Percentiles rank a stretch among this genome's conserved stretches.
Conservation (phyloP, 1,284 basidiomycete genomes). For the Hymenochaete sp. region DNA sequence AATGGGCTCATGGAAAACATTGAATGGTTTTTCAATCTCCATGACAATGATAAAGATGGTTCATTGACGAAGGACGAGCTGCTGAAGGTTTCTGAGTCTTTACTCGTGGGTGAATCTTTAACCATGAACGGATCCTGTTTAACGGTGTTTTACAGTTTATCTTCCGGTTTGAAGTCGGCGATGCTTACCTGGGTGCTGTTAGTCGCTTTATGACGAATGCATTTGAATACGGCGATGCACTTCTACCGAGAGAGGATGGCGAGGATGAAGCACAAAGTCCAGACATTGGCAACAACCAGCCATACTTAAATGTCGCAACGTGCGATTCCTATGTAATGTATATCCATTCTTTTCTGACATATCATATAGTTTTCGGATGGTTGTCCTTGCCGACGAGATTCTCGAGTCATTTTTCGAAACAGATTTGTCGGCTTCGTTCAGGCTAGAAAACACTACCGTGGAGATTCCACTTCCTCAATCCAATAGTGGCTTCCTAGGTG, state of each 20-base stretch:
- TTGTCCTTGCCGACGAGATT: conserved; percentile 89
- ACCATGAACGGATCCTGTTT: neutral
- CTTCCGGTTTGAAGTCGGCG: conserved; percentile 95
- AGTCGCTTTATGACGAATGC: conserved; percentile 96
- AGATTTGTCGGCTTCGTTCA: conserved; percentile 82
- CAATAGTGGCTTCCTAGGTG: conserved; percentile 64
- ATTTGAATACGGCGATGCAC: conserved; percentile 90
- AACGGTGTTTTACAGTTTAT: conserved; percentile 62
- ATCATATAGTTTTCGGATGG: conserved; percentile 82
- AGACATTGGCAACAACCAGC: conserved; percentile 62
- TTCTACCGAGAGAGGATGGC: conserved; percentile 46
- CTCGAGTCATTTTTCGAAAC: conserved; percentile 92
- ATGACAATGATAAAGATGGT: conserved; percentile 94
- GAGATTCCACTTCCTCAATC: conserved; percentile 49
- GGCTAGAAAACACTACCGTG: conserved; percentile 63
- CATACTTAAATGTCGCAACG: conserved; percentile 82
- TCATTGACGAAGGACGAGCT: conserved; percentile 95
- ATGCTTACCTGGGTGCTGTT: conserved; percentile 92
- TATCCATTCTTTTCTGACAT: conserved; percentile 7
- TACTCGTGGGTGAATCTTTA: conserved; percentile 55
- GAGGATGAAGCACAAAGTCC: conserved; percentile 37
- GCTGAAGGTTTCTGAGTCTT: conserved; percentile 87
- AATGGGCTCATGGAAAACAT: conserved; percentile 98
- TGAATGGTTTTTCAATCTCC: conserved; percentile 96
- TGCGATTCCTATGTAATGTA: conserved; percentile 34